Evolutionary conservation across 129 eudicot genomes (phyloP), one percentile per base, ranked within the genome.

Genomic region (Cynara cardunculus): DNA sequence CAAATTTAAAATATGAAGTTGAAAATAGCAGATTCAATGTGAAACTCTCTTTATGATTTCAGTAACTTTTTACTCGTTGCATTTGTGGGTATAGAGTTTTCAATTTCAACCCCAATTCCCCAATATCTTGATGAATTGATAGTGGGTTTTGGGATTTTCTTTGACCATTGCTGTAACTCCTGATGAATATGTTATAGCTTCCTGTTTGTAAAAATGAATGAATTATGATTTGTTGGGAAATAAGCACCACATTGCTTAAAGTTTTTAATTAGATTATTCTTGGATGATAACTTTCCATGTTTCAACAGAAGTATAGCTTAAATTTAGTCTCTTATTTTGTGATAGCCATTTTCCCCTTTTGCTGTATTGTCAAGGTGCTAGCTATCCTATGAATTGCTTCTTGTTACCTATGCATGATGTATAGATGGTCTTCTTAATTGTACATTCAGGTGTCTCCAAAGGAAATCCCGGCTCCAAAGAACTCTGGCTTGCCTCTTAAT

Each of bases 381-480:
- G 61, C 59, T 46, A 46, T 12, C 59, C 59, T 46, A 5, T 46
- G 59, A 13, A 19, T 46, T 49, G 64, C 64, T 18, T 53, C 24
- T 5, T 53, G 64, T 53, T 53, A 26, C 24, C 7, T 26, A 32
- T 41, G 25, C 14, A 10, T 31, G 28, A 64, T n/a, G 11, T 27
- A 5, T 71, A 41, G 31, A 18, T 65, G 32, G 68, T 22, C 14
- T 26, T 72, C 12, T 49, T 70, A 21, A 75, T 69, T 69, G 61
- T 77, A 41, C 12, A 32, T 85, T 77, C 69, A 95, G 99, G 99
- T 96, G 41, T 87, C 98, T 66, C 94, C 97, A 16, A 96, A 88
- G 84, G 98, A 96, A 82, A 93, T 96, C 46, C 98, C 98, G 5
- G 56, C 90, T 44, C 98, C 99, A 2, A 96, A 92, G 81, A 81